Base-by-base conservation (phyloP, 225 moss, liverwort and hornwort species). In the Bryoerythrophyllum caledonicum region DNA sequence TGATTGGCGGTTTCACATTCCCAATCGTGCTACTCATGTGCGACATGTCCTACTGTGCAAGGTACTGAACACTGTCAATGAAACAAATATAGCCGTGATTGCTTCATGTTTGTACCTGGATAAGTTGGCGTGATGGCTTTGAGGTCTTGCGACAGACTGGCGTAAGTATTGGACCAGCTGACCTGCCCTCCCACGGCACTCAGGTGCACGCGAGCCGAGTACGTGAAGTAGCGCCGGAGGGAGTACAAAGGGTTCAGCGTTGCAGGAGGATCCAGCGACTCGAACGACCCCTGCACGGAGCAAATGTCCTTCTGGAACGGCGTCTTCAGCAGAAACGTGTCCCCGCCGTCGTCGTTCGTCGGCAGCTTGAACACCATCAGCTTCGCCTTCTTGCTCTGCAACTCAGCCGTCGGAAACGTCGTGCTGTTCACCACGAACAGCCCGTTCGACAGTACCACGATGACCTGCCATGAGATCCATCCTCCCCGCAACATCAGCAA, bases 191-290 rank as follows among this genome's bases (percentile, higher is more conserved):
- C 19, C 0, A 57, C n/a, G 20, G 28, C 62, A 40, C 2, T 10
- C 65, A 65, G 2, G 43, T 79, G 67, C 15, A 53, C 68, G 2
- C 19, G 10, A 16, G 83, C 75, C 61, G 79, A 27, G 13, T 61
- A 83, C 0, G 79, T 67, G 56, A 67, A 83, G 44, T 62, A 79
- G 67, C 72, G 66, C 25, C 83, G 19, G 34, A 72, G 23, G 13
- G 72, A 51, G 35, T 61, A 83, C 4, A 71, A 53, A 1, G 83
- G 83, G 17, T 83, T 76, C 6, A 5, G 1, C 9, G 19, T 46
- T 66, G 26, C 17, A 26, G 17, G 27, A 10, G 46, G 9, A 25
- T 46, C 27, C 27, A 46, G 19, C 10, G 2, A 26, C 46, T 46
- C 46, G 19, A 66, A 67, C 16, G 19, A 67, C 6, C 28, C 66